Evolutionary conservation across 1,284 basidiomycete species (phyloP).

Genomic region (Tremellales sp.): DNA sequence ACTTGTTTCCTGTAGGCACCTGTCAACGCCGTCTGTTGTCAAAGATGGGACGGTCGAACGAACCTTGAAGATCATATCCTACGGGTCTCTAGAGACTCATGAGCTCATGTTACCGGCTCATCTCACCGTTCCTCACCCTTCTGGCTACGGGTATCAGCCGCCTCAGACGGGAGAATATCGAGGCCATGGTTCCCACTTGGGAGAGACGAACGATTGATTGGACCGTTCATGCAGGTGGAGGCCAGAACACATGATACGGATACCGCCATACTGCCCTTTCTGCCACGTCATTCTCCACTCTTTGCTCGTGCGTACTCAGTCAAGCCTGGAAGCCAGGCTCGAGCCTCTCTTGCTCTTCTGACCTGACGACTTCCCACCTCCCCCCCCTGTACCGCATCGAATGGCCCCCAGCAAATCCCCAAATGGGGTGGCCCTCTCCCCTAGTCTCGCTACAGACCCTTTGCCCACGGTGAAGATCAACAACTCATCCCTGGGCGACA

Average conservation of each 20-base stretch:
- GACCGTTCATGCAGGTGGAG: too few relatives aligned
- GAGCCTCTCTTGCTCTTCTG: too few relatives aligned
- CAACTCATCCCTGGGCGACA: slow-evolving; percentile 70
- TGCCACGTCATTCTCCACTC: too few relatives aligned
- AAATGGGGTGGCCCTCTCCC: too few relatives aligned
- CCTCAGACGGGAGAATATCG: background rate
- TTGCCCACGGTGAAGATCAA: slow-evolving; percentile 66
- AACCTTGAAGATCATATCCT: slow-evolving; percentile 21
- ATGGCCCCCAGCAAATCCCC: too few relatives aligned
- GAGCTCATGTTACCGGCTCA: background rate
- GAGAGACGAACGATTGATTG: too few relatives aligned
- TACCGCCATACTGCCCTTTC: too few relatives aligned
- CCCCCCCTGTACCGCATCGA: too few relatives aligned
- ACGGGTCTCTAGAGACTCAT: slow-evolving; percentile 9
- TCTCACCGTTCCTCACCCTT: background rate
- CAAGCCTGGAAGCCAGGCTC: too few relatives aligned
- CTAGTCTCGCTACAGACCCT: slow-evolving; percentile 39
- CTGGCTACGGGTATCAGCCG: background rate
- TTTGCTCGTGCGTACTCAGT: too few relatives aligned
- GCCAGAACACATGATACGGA: too few relatives aligned
- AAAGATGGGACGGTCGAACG: background rate
- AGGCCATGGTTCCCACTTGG: background rate
- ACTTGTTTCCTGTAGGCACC: slow-evolving; percentile 23
- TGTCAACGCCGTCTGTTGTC: background rate
- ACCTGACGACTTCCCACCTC: too few relatives aligned